These are phyloP conservation scores for Papiliotrema flavescens DNA, from an alignment of 1,284 basidiomycete species.

Conservation along the genomic window DNA sequence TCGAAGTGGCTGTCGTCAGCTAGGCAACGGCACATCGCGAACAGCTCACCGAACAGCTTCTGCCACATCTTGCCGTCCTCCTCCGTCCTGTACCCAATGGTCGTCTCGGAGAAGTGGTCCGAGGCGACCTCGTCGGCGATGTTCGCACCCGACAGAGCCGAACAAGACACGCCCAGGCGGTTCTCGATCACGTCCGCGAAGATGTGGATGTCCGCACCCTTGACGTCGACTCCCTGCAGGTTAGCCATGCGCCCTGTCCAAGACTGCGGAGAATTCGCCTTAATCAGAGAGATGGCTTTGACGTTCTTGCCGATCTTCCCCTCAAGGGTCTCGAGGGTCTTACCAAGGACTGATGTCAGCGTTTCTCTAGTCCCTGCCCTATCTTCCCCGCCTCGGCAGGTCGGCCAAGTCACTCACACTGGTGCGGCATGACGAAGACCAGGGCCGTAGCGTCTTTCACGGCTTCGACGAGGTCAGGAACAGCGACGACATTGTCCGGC, in stretches of 20 bases:
- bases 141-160: slow-evolving; percentile 59
- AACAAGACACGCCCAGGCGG: slow-evolving; percentile 54
- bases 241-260: not conserved
- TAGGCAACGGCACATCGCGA: not conserved
- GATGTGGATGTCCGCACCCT: slow-evolving; percentile 54
- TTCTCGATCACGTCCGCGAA: slow-evolving; percentile 58
- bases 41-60: slow-evolving; percentile 48
- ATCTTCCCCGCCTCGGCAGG: too few relatives aligned
- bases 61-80: slow-evolving; percentile 52
- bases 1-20: slow-evolving; percentile 43
- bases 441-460: slow-evolving; percentile 55
- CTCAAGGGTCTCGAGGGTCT: slow-evolving; percentile 47
- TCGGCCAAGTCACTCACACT: slow-evolving; percentile 49
- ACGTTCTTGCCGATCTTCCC: slow-evolving; percentile 49
- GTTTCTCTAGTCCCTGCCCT: not conserved
- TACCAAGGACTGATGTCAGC: slow-evolving; percentile 36
- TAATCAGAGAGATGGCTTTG: slow-evolving; percentile 54
- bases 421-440: slow-evolving; percentile 59
- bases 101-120: slow-evolving; percentile 56
- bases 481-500: slow-evolving; percentile 54
- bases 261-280: slow-evolving; percentile 24
- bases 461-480: slow-evolving; percentile 53
- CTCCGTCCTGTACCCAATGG: slow-evolving; percentile 54
- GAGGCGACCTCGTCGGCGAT: slow-evolving; percentile 58
- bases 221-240: slow-evolving; percentile 52